Conservation (phyloP, 495 filamentous ascomycete genomes). For the Hapsidospora chrysogenum region DNA sequence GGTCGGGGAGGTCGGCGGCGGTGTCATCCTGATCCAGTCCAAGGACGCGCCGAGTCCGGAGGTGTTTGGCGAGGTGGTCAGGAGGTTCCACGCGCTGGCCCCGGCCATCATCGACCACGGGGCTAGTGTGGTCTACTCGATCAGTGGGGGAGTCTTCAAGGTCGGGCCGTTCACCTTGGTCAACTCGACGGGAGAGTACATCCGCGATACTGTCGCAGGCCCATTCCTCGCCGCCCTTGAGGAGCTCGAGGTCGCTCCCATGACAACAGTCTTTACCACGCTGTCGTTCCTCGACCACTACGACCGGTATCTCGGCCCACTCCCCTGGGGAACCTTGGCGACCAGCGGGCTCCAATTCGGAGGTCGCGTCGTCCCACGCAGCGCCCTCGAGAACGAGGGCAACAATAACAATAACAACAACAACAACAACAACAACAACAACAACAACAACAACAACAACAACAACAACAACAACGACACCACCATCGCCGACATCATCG, state of each 20-base stretch:
- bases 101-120: constrained; percentile 3
- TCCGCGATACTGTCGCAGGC: neutral
- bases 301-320: constrained; percentile 22
- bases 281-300: constrained; percentile 27
- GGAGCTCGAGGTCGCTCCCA: neutral
- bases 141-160: neutral
- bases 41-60: constrained; percentile 8
- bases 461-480: too few species aligned
- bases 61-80: constrained; percentile 21
- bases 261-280: constrained; percentile 13
- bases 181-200: neutral
- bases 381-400: constrained; percentile 19
- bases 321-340: constrained; percentile 21
- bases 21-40: constrained; percentile 7
- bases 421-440: too few species aligned
- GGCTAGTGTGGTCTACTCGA: neutral
- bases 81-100: constrained; percentile 16
- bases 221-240: neutral
- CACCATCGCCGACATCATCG: neutral
- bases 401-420: too few species aligned
- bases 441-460: too few species aligned
- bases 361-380: constrained; percentile 40
- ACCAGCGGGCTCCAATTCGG: constrained; percentile 36
- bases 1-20: constrained; percentile 8
- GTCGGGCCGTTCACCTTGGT: neutral